Percentiles rank a stretch among this genome's conserved stretches.
These are phyloP conservation scores for Beta macrorhiza DNA, from an alignment of 179 eudicot species.

Conservation along the genomic window DNA sequence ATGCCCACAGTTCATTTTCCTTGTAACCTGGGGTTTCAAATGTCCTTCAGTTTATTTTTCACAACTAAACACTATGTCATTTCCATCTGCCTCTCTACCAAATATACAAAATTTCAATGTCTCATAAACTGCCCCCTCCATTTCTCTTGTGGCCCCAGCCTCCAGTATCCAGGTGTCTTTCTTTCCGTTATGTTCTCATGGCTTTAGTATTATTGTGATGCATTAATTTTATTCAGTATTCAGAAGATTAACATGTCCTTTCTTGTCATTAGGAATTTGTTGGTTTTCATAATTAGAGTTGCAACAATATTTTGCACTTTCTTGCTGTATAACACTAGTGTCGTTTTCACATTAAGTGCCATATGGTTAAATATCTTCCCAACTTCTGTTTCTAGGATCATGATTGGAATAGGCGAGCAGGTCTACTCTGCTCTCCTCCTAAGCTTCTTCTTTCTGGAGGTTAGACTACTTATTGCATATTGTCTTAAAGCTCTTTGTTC, in stretches of 20 bases:
- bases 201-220: not conserved
- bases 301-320: not conserved
- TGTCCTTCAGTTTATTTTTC: too few species aligned
- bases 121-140: not conserved
- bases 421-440: slow-evolving; percentile 77
- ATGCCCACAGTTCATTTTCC: too few species aligned
- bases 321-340: not conserved
- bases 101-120: not conserved
- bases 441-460: slow-evolving; percentile 84
- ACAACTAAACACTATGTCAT: too few species aligned
- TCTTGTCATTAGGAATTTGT: not conserved
- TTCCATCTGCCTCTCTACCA: too few species aligned
- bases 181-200: not conserved
- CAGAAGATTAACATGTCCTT: not conserved
- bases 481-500: not conserved
- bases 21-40: too few species aligned
- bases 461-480: slow-evolving; percentile 28
- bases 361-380: slow-evolving; percentile 19
- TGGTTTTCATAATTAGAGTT: not conserved
- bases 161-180: too few species aligned
- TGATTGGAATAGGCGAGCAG: slow-evolving; percentile 94
- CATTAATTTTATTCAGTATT: not conserved
- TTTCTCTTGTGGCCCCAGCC: not conserved
- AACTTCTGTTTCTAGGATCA: slow-evolving; percentile 48
- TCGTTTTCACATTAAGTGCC: not conserved